Evolutionary conservation across 2,329 filamentous ascomycete species (phyloP).

Genomic region (Aspergillus hortae): DNA sequence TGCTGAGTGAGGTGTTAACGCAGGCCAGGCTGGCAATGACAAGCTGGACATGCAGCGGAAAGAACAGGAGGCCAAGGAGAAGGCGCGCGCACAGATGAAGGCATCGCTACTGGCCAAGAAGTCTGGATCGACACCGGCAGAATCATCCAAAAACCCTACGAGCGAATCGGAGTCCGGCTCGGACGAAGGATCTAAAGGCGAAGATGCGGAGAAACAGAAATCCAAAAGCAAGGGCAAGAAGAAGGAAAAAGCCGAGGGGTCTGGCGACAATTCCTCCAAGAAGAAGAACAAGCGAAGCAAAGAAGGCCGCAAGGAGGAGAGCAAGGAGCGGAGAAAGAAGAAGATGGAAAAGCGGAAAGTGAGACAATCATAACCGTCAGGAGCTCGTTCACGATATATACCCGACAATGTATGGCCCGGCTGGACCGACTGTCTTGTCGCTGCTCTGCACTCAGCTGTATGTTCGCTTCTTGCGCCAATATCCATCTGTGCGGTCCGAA

Average conservation of each 20-base stretch:
- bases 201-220: background rate
- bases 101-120: slow-evolving; percentile 43
- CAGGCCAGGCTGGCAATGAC: slow-evolving; percentile 44
- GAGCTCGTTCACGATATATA: background rate
- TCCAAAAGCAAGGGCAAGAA: slow-evolving; percentile 10
- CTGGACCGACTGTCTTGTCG: background rate
- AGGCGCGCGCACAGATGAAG: slow-evolving; percentile 48
- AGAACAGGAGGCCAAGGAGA: slow-evolving; percentile 49
- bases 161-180: slow-evolving; percentile 17
- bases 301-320: slow-evolving; percentile 22
- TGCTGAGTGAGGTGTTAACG: slow-evolving; percentile 13
- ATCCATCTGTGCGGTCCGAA: too few relatives aligned
- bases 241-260: slow-evolving; percentile 25
- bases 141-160: slow-evolving; percentile 15
- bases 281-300: slow-evolving; percentile 25
- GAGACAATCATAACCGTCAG: slow-evolving; percentile 14
- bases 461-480: too few relatives aligned
- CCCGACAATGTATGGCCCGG: background rate
- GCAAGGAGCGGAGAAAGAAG: slow-evolving; percentile 29
- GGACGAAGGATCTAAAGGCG: slow-evolving; percentile 8
- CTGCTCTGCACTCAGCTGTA: too few relatives aligned
- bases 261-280: slow-evolving; percentile 15
- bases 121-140: slow-evolving; percentile 22
- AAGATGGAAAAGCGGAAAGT: slow-evolving; percentile 41
- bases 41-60: slow-evolving; percentile 50